phyloP scores from a whole-genome alignment of 331 rosid species.

The Dryas integrifolia region DNA sequence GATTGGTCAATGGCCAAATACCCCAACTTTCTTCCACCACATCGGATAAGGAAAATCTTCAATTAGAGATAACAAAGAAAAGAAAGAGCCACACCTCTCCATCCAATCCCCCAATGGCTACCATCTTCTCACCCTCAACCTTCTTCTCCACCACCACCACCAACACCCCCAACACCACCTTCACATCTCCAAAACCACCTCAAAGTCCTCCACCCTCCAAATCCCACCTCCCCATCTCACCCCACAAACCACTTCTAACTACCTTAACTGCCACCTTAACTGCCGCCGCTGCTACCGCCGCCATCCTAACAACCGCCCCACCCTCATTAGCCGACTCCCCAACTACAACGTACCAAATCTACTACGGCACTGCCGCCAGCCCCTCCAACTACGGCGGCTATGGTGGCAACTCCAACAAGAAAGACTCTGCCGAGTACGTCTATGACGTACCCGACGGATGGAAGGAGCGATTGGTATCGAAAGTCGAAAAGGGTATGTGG shows the following conservation, averaged over 20 bases:
- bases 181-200: conserved; percentile 36
- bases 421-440: conserved; percentile 77
- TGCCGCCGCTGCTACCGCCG: conserved; percentile 51
- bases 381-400: conserved; percentile 87
- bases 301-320: conserved; percentile 48
- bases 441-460: conserved; percentile 83
- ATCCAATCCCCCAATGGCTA: conserved; percentile 41
- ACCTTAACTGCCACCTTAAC: conserved; percentile 34
- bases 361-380: conserved; percentile 91
- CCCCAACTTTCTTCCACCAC: neutral
- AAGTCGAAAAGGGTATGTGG: conserved; percentile 72
- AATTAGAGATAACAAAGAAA: conserved; percentile 5
- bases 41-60: conserved; percentile 50
- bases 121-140: conserved; percentile 49
- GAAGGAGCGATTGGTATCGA: conserved; percentile 85
- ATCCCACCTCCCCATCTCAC: conserved; percentile 30
- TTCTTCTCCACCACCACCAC: conserved; percentile 38
- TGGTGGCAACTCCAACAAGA: conserved; percentile 78
- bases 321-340: conserved; percentile 49
- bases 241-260: conserved; percentile 39
- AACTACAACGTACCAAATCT: conserved; percentile 42
- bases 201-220: conserved; percentile 29
- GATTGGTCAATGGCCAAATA: conserved; percentile 4
- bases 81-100: neutral
- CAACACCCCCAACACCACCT: conserved; percentile 25